These are phyloP conservation scores for Pseudonectria foliicola DNA, from an alignment of 2,329 filamentous ascomycete species.

Conservation along the genomic window DNA sequence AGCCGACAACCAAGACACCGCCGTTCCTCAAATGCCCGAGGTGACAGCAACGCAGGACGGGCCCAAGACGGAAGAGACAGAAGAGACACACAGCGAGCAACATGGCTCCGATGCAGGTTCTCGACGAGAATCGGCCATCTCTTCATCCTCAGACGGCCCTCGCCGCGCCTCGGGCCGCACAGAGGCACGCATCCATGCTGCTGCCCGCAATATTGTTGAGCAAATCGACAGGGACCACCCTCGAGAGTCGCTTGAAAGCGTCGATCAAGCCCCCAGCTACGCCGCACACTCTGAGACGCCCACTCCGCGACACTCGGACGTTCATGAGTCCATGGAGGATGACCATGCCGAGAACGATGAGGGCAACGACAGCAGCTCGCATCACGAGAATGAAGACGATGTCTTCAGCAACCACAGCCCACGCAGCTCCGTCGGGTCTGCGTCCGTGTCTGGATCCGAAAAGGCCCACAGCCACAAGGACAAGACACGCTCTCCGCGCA, in stretches of 20 bases:
- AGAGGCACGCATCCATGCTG: slow-evolving; percentile 46
- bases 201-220: slow-evolving; percentile 43
- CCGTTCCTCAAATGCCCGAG: neutral
- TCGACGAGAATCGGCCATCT: slow-evolving; percentile 17
- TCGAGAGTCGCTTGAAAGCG: slow-evolving; percentile 1
- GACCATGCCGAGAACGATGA: slow-evolving; percentile 18
- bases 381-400: slow-evolving; percentile 47
- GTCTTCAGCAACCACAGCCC: slow-evolving; percentile 53
- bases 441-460: slow-evolving; percentile 38
- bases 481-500: slow-evolving; percentile 30
- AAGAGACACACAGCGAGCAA: slow-evolving; percentile 11
- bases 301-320: slow-evolving; percentile 18
- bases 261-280: neutral
- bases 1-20: neutral
- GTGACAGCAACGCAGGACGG: too few relatives aligned
- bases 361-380: slow-evolving; percentile 40
- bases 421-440: slow-evolving; percentile 49
- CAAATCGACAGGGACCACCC: slow-evolving; percentile 34
- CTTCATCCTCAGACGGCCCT: slow-evolving; percentile 14
- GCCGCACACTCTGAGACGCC: neutral
- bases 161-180: slow-evolving; percentile 38
- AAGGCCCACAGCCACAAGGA: slow-evolving; percentile 27
- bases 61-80: too few relatives aligned
- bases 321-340: slow-evolving; percentile 15
- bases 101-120: slow-evolving; percentile 13